A percentile compares a stretch with the other conserved stretches of the same genome.
Evolutionary conservation across 352 stramenopile species (phyloP).

Genomic region (Pythium aquatile): DNA sequence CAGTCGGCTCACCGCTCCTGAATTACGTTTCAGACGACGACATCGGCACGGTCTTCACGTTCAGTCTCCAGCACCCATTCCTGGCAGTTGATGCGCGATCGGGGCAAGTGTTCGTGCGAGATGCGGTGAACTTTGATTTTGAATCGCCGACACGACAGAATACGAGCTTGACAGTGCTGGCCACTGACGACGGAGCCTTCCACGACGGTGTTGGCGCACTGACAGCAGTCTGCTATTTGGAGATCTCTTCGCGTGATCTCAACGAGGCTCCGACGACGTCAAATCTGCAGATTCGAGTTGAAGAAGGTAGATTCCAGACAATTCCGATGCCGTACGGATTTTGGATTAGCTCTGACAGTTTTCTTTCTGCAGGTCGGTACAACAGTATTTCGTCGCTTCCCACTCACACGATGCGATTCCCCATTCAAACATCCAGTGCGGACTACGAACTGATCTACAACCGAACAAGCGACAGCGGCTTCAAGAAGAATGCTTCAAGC

Average conservation of each 20-base stretch:
- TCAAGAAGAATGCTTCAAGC: slow-evolving; percentile 16
- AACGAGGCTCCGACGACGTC: slow-evolving; percentile 29
- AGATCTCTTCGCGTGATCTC: slow-evolving; percentile 21
- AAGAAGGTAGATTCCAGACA: slow-evolving; percentile 20
- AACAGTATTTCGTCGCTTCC: slow-evolving; percentile 11
- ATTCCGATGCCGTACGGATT: background rate
- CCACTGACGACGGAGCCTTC: slow-evolving; percentile 27
- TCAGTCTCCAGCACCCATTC: slow-evolving; percentile 29
- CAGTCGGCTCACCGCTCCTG: slow-evolving; percentile 16
- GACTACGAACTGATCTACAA: slow-evolving; percentile 31
- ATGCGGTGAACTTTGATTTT: slow-evolving; percentile 29
- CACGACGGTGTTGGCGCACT: slow-evolving; percentile 25
- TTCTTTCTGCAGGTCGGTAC: slow-evolving; percentile 10
- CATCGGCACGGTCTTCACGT: slow-evolving; percentile 24
- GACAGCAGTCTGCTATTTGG: slow-evolving; percentile 18
- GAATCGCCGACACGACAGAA: slow-evolving; percentile 15
- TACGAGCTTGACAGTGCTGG: slow-evolving; percentile 22
- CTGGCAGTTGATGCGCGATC: slow-evolving; percentile 14
- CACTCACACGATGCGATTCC: slow-evolving; percentile 18
- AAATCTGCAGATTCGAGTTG: slow-evolving; percentile 9
- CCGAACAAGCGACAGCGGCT: background rate
- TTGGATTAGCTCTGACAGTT: background rate
- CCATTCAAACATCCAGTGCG: slow-evolving; percentile 10
- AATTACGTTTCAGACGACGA: slow-evolving; percentile 22
- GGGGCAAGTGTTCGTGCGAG: slow-evolving; percentile 25